Evolutionary conservation across 495 filamentous ascomycete genomes (phyloP), one percentile per base, ranked within the genome.

Genomic region (Trichoderma asperelloides): DNA sequence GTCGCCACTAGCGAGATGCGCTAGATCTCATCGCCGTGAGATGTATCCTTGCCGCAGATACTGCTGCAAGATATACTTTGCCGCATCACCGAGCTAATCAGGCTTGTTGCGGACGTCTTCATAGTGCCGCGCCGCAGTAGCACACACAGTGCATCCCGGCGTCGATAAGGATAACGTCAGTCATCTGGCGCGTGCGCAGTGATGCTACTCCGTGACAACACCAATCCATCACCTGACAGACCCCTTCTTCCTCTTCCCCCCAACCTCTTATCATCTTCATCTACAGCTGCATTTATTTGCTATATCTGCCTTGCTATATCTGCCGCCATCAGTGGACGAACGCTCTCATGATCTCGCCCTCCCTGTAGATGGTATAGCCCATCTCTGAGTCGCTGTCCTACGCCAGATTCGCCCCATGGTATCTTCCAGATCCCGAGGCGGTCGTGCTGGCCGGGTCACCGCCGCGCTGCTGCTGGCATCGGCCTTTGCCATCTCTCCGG

Each of bases 381-480:
- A 65, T 63, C 65, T 63, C 68, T 27, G 69, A 70, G 57, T 71
- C 71, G 55, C 74, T 3, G 16, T n/a, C 9, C 47, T 21, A 51
- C 28, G 28, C 49, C 49, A 77, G 65, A 71, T 37, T 57, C 63
- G 65, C 67, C 70, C 60, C 71, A 82, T 82, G 80, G 75, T 73
- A 65, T 70, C 72, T 65, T 67, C 66, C 74, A 74, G 39, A 21
- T 60, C 23, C 55, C 72, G 68, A 15, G 84, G 81, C 73, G 70
- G 69, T 65, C 84, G 81, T 70, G 78, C 84, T 28, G 83, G 83
- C 74, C 79, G 82, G 77, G 82, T 89, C 65, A 87, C 87, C 18
- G 82, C 84, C 67, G 74, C 78, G 62, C 74, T 88, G 62, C 76
- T 91, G 63, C 77, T 90, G 27, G 55, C 55, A 41, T 88, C 83